phyloP scores from a whole-genome alignment of 2,329 filamentous ascomycete species.

The Fusarium circinatum region DNA sequence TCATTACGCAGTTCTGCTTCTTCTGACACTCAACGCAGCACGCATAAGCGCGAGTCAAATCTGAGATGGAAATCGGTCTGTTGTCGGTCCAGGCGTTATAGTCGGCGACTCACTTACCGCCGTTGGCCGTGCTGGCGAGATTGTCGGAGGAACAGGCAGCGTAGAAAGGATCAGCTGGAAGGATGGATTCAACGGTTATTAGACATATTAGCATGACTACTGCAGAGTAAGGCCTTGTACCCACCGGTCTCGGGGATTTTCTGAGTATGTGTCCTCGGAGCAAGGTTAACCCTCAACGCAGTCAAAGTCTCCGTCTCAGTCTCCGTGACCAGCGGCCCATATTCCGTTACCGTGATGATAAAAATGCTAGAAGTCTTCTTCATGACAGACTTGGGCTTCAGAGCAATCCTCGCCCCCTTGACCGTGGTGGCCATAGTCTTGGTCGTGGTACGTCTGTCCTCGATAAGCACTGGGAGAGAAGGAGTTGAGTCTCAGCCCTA shows the following conservation, averaged over 20 bases:
- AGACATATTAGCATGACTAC: rapidly evolving
- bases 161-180: not conserved
- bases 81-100: too few relatives aligned
- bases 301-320: not conserved
- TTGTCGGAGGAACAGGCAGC: not conserved
- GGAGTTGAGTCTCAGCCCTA: not conserved
- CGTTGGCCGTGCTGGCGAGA: not conserved
- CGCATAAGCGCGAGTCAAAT: not conserved
- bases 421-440: not conserved
- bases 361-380: not conserved
- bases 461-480: too few relatives aligned
- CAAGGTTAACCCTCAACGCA: not conserved
- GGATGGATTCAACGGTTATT: not conserved
- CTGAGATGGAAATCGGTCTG: not conserved
- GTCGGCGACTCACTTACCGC: not conserved
- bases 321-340: not conserved
- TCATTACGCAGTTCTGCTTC: not conserved
- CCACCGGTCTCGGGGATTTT: not conserved
- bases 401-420: not conserved
- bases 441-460: not conserved
- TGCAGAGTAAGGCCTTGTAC: rapidly evolving
- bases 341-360: not conserved
- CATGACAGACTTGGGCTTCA: not conserved
- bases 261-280: not conserved
- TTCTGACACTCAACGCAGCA: not conserved